A percentile compares a stretch with the other conserved stretches of the same genome.
Conservation (phyloP, 371 early-diverging fungal species). For the Mortierella sp. region DNA sequence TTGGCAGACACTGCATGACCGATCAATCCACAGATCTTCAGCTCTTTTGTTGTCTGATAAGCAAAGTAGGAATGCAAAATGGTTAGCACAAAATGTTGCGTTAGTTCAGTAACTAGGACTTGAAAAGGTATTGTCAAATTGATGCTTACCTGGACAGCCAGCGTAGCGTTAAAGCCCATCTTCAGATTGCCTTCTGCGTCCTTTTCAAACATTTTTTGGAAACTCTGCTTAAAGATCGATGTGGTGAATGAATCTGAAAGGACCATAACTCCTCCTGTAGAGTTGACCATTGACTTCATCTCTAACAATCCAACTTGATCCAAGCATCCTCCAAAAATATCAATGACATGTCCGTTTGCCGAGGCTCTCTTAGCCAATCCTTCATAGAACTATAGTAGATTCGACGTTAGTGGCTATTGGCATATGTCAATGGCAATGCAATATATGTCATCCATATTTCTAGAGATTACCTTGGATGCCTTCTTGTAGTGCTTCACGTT, state of each 20-base stretch:
- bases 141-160: slow-evolving; percentile 87
- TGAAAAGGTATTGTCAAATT: neutral
- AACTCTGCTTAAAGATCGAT: slow-evolving; percentile 96
- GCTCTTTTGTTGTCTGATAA: slow-evolving; percentile 87
- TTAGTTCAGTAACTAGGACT: neutral
- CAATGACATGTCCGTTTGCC: slow-evolving; percentile 86
- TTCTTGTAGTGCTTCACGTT: slow-evolving; percentile 93
- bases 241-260: slow-evolving; percentile 97
- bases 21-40: slow-evolving; percentile 96
- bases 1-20: slow-evolving; percentile 93
- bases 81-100: neutral
- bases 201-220: slow-evolving; percentile 92
- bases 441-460: neutral
- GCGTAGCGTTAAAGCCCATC: slow-evolving; percentile 98
- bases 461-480: slow-evolving; percentile 73
- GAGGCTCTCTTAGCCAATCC: slow-evolving; percentile 90
- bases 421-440: neutral
- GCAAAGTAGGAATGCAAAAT: neutral
- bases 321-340: slow-evolving; percentile 94
- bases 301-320: slow-evolving; percentile 98
- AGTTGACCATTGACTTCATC: slow-evolving; percentile 95
- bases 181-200: slow-evolving; percentile 89
- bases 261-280: slow-evolving; percentile 97
- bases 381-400: slow-evolving; percentile 86
- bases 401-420: neutral